Conservation (phyloP, 306 rosid genomes). For the Glycyrrhiza uralensis region DNA sequence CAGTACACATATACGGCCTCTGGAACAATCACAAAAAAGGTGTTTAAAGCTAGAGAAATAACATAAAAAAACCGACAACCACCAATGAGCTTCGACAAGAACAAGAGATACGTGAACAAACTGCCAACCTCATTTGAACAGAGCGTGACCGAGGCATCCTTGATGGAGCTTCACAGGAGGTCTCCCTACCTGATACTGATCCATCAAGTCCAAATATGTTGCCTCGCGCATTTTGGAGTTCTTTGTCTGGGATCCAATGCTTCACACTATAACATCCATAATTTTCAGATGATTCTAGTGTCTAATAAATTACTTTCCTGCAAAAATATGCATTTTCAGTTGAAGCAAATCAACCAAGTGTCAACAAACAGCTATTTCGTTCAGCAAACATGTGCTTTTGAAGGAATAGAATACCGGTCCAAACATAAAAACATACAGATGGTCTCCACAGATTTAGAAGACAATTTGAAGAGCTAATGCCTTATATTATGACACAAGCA, state of each 20-base stretch:
- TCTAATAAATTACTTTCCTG: slow-evolving; percentile 55
- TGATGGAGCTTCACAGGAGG: slow-evolving; percentile 99
- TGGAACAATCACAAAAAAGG: slow-evolving; percentile 31
- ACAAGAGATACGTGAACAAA: slow-evolving; percentile 24
- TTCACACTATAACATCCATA: slow-evolving; percentile 55
- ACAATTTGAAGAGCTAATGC: too few species aligned
- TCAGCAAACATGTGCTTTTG: neutral
- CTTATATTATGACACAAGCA: too few species aligned
- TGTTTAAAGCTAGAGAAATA: neutral
- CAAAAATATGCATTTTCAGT: slow-evolving; percentile 47
- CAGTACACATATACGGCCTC: slow-evolving; percentile 61
- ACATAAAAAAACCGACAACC: neutral
- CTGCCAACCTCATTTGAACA: slow-evolving; percentile 54
- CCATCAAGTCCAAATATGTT: slow-evolving; percentile 58
- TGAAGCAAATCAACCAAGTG: neutral
- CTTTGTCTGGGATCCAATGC: slow-evolving; percentile 95
- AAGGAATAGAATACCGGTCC: neutral
- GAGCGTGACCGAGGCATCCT: slow-evolving; percentile 78
- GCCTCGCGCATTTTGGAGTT: slow-evolving; percentile 98
- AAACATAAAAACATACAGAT: neutral
- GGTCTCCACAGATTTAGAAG: neutral
- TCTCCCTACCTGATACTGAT: slow-evolving; percentile 96
- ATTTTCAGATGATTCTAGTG: slow-evolving; percentile 20
- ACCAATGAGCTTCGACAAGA: neutral
- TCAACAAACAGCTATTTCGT: neutral